phyloP scores from a whole-genome alignment of 176 grass and related monocot genomes.

The Neostapfia colusana region DNA sequence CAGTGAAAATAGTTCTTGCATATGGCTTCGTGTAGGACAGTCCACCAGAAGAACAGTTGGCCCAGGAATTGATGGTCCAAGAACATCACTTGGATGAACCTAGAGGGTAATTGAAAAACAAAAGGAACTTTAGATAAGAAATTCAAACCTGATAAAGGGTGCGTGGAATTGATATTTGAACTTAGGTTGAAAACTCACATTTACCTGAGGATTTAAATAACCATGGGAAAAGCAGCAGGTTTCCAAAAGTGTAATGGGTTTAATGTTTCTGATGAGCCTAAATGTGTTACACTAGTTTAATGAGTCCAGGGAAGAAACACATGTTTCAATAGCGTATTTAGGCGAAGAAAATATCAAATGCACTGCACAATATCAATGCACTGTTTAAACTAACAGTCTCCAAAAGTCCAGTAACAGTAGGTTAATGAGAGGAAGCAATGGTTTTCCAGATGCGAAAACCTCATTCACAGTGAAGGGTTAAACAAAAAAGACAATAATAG shows the following conservation, averaged over 20 bases:
- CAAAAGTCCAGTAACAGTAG: neutral
- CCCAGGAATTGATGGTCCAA: constrained; percentile 67
- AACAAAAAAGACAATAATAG: neutral
- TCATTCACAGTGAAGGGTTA: constrained; percentile 10
- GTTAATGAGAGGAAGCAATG: neutral
- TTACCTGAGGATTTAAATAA: neutral
- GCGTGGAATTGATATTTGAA: neutral
- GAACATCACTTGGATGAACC: constrained; percentile 92
- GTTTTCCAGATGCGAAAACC: neutral
- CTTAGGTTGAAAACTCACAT: neutral
- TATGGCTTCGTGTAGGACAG: constrained; percentile 74
- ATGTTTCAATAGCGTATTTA: constrained; percentile 1
- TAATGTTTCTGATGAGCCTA: neutral
- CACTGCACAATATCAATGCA: neutral
- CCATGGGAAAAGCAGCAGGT: neutral
- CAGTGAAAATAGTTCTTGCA: constrained; percentile 64
- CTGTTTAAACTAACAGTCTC: neutral
- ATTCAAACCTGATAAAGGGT: constrained; percentile 5
- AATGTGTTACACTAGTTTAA: neutral
- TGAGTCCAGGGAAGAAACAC: neutral
- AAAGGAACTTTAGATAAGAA: constrained; percentile 28
- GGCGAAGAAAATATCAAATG: neutral
- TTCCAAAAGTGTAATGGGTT: neutral
- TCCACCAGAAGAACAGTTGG: constrained; percentile 80
- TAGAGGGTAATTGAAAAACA: constrained; percentile 44